Conservation (phyloP, 23 red algal species). For the Cyanidiococcus yangmingshanensis region DNA sequence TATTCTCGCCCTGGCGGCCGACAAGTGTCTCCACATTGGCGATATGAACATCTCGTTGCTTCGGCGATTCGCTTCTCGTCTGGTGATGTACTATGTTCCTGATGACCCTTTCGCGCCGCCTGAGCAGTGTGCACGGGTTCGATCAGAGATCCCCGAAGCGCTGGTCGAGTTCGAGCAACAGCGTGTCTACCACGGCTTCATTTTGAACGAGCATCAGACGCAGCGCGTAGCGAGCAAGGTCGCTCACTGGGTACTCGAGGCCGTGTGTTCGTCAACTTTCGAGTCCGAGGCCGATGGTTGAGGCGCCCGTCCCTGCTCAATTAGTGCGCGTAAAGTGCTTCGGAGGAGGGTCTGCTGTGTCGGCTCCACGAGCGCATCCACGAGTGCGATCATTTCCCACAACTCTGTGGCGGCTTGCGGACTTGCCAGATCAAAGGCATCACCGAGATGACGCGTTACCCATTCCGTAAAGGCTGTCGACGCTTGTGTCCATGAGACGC, state of each 20-base stretch:
- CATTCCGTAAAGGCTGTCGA: background rate
- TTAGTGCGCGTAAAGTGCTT: background rate
- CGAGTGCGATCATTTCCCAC: background rate
- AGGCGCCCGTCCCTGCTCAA: conserved; percentile 6
- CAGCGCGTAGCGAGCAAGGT: background rate
- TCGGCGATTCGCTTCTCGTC: background rate
- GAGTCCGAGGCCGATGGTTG: background rate
- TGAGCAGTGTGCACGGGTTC: conserved; percentile 3
- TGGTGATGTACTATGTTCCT: conserved; percentile 13
- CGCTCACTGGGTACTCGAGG: background rate
- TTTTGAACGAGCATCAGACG: conserved; percentile 6
- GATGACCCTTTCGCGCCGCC: conserved; percentile 4
- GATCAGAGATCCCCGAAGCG: background rate
- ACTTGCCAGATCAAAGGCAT: conserved; percentile 3
- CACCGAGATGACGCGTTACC: conserved; percentile 6
- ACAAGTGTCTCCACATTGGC: conserved; percentile 17
- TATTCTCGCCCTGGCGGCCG: conserved; percentile 4
- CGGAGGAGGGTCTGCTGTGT: background rate
- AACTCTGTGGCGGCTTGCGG: background rate
- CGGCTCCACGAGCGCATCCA: background rate
- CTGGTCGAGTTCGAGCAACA: background rate
- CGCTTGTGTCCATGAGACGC: background rate
- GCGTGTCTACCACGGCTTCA: conserved; percentile 7
- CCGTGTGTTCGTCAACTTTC: background rate
- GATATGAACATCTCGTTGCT: conserved; percentile 12